Conservation (phyloP, 441 rosid genomes). For the Isatis lusitanica region DNA sequence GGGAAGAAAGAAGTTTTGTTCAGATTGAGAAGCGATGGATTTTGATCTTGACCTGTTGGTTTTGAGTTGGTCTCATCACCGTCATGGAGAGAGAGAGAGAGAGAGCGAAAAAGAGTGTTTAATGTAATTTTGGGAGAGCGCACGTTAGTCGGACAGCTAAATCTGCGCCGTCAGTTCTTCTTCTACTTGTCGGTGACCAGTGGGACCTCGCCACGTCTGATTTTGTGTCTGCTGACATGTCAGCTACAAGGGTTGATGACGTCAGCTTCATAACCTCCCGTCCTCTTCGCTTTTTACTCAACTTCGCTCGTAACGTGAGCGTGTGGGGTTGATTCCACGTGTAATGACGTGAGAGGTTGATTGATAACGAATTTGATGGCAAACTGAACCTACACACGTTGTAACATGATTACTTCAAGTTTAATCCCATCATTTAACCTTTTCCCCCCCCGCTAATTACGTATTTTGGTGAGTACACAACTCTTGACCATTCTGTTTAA, state of each 20-base stretch:
- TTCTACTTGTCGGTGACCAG: constrained; percentile 65
- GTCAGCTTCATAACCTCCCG: not conserved
- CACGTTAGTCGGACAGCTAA: constrained; percentile 38
- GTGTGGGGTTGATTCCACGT: constrained; percentile 21
- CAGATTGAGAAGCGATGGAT: not conserved
- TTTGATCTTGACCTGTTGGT: constrained; percentile 25
- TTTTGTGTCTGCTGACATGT: constrained; percentile 2
- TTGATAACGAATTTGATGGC: not conserved
- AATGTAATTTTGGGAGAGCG: constrained; percentile 21
- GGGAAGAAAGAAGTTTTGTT: not conserved
- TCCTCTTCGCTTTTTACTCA: not conserved
- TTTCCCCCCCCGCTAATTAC: not conserved
- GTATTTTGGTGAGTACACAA: not conserved
- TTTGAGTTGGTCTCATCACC: constrained; percentile 32
- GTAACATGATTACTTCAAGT: constrained; percentile 25
- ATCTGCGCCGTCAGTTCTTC: constrained; percentile 35
- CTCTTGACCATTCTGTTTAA: not conserved
- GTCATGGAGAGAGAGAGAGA: constrained; percentile 10
- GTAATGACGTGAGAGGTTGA: not conserved
- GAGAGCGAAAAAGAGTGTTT: not conserved
- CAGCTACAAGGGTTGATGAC: not conserved
- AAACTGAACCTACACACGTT: not conserved
- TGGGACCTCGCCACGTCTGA: constrained; percentile 53
- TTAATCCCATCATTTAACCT: not conserved
- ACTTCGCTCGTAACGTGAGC: constrained; percentile 19